Conservation (phyloP, 306 rosid species). For the apple (Malus domestica) region ASM211411v1 NC_041800.1:28969733-28970232, state of each 20-base stretch:
- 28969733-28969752: neutral
- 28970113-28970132: neutral
- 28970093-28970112: too few relatives aligned
- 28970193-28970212: neutral
- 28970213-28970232: too few relatives aligned
- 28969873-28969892: neutral
- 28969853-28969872: neutral
- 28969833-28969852: neutral
- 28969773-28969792: neutral
- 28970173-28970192: neutral
- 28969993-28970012: too few relatives aligned
- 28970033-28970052: too few relatives aligned
- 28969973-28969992: too few relatives aligned
- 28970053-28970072: fast-evolving
- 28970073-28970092: fast-evolving
- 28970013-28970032: too few relatives aligned
- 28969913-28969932: neutral
- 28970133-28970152: neutral
- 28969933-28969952: too few relatives aligned
- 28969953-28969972: too few relatives aligned
- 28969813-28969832: neutral
- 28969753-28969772: neutral
- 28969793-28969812: neutral
- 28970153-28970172: neutral
- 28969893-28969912: neutral